Base-by-base conservation (phyloP, 2,329 filamentous ascomycete genomes). In the Neonectria magnoliae region DNA sequence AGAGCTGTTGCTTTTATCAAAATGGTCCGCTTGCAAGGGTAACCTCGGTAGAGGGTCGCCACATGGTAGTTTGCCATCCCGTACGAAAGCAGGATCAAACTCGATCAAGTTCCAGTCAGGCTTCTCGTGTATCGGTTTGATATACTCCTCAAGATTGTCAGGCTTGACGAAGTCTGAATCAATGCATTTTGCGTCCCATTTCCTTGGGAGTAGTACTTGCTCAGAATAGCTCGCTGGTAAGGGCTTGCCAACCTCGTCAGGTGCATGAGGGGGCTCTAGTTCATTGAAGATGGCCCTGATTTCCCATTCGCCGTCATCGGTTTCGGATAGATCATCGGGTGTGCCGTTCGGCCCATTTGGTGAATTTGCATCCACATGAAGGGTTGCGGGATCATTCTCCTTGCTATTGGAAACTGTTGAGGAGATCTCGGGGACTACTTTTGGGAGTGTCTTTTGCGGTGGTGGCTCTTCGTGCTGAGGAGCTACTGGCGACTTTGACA, bases 181-280 rank as follows among this genome's bases (percentile, higher is more conserved):
- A 51, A 84, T 78, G 59, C 78, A 79, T 20, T 77, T 77, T 13
- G 81, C 78, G 66, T 82, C 78, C 71, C 80, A 82, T 5, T 81
- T 77, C 18, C 80, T 80, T 27, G 83, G 81, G 42, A 84, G 80
- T 33, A 84, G 80, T 8, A 83, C 78, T 16, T 81, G 79, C 20
- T 84, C 82, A 42, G 76, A 80, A 63, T 82, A 85, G 18, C 76
- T 73, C 16, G 72, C 67, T 4, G 81, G 78, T 1, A 85, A 74
- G 20, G 83, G 83, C 62, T 80, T 83, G 13, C 81, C 82, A 58
- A 84, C 80, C n/a, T 81, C 79, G 41, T 85, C 83, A n/a, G 81
- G 80, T 7, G 77, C 76, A 60, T 80, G 79, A 11, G 66, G 67
- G 5, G 75, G 61, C 9, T 71, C 65, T 36, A 74, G 66, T 44